Conservation (phyloP, 1,139 yeast genomes). For the Hyphopichia buzzinii region DNA sequence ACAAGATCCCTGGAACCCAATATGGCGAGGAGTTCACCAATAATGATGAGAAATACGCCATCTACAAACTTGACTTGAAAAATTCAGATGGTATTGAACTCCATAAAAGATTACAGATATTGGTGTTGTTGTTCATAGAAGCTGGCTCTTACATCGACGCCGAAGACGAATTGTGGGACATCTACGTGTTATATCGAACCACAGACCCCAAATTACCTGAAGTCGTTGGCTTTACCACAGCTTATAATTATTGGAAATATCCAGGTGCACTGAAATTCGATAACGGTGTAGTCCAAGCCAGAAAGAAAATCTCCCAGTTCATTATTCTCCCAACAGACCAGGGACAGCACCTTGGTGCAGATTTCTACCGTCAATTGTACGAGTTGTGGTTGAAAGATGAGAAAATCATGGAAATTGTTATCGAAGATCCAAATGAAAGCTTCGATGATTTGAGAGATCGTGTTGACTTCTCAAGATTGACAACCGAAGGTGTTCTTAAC, state of each 20-base stretch:
- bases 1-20: conserved; percentile 48
- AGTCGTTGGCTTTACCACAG: conserved; percentile 79
- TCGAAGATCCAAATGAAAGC: conserved; percentile 93
- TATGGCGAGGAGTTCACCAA: conserved; percentile 32
- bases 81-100: conserved; percentile 47
- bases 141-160: conserved; percentile 89
- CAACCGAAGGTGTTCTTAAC: conserved; percentile 13
- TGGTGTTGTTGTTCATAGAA: conserved; percentile 83
- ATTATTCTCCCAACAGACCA: conserved; percentile 80
- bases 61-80: conserved; percentile 40
- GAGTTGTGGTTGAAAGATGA: conserved; percentile 54
- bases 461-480: conserved; percentile 63
- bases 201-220: conserved; percentile 34
- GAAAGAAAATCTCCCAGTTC: conserved; percentile 87
- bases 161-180: conserved; percentile 72
- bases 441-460: conserved; percentile 91
- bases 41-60: conserved; percentile 28
- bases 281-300: conserved; percentile 33
- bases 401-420: conserved; percentile 69
- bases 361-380: conserved; percentile 57
- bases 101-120: conserved; percentile 71
- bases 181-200: conserved; percentile 50
- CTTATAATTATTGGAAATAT: conserved; percentile 81
- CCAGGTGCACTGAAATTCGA: conserved; percentile 61
- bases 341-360: conserved; percentile 66